Conservation (phyloP, 2,329 filamentous ascomycete genomes). For the Talaromyces pinophilus region DNA sequence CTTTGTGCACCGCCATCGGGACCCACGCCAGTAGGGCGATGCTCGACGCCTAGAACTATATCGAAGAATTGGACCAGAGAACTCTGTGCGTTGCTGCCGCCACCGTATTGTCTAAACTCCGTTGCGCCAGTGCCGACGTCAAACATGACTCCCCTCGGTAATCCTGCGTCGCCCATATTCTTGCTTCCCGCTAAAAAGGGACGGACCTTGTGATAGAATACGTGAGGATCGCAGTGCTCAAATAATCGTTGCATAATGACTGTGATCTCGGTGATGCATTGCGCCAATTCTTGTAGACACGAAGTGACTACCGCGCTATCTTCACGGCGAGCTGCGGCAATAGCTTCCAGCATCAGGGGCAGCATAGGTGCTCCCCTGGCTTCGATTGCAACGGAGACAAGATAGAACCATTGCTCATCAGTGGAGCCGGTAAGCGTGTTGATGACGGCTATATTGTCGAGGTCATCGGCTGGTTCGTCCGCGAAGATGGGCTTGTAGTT, state of each 20-base stretch:
- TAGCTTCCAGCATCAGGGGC: slow-evolving; percentile 83
- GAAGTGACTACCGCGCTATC: slow-evolving; percentile 72
- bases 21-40: slow-evolving; percentile 80
- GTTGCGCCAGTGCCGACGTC: slow-evolving; percentile 72
- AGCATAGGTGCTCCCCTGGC: slow-evolving; percentile 85
- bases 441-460: slow-evolving; percentile 85
- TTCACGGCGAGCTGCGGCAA: slow-evolving; percentile 71
- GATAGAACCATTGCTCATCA: slow-evolving; percentile 98
- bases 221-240: slow-evolving; percentile 88
- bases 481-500: slow-evolving; percentile 93
- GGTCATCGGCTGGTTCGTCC: slow-evolving; percentile 75
- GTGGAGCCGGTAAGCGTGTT: slow-evolving; percentile 90
- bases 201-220: slow-evolving; percentile 96
- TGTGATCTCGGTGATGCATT: slow-evolving; percentile 82
- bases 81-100: slow-evolving; percentile 95
- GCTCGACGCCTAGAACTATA: slow-evolving; percentile 82
- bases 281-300: slow-evolving; percentile 79
- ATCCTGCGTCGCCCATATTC: slow-evolving; percentile 93
- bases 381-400: slow-evolving; percentile 94
- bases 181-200: slow-evolving; percentile 94
- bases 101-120: slow-evolving; percentile 79
- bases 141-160: slow-evolving; percentile 84
- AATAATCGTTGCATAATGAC: slow-evolving; percentile 83
- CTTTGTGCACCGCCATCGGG: slow-evolving; percentile 48
- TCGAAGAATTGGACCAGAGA: slow-evolving; percentile 98